phyloP scores from a whole-genome alignment of 495 filamentous ascomycete species.

The Hyaloscypha bicolor region DNA sequence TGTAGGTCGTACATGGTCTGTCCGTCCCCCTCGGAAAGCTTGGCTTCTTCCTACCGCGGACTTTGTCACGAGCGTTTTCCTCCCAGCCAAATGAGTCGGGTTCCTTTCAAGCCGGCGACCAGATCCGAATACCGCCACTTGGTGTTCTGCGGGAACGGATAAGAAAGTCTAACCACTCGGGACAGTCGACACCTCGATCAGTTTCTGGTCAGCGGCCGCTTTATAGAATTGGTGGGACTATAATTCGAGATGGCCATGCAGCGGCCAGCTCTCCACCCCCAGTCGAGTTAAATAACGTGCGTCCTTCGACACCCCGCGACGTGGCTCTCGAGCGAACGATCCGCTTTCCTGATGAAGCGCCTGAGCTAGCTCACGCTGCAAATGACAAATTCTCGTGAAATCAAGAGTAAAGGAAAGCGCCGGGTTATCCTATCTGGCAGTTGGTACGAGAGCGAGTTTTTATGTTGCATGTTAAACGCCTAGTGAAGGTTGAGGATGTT shows the following conservation, averaged over 20 bases:
- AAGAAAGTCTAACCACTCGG: slow-evolving; percentile 10
- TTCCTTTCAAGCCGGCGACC: slow-evolving; percentile 20
- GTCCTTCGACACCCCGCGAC: slow-evolving; percentile 18
- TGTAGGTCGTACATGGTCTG: slow-evolving; percentile 80
- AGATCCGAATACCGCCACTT: neutral
- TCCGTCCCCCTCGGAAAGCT: slow-evolving; percentile 84
- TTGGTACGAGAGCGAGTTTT: neutral
- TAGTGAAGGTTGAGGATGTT: neutral
- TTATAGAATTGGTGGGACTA: slow-evolving; percentile 54
- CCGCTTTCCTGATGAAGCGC: slow-evolving; percentile 46
- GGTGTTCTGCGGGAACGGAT: slow-evolving; percentile 25
- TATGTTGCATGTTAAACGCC: neutral
- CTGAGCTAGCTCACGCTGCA: neutral
- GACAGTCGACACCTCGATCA: slow-evolving; percentile 14
- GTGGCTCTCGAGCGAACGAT: slow-evolving; percentile 37
- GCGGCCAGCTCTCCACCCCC: neutral
- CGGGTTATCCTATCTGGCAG: neutral
- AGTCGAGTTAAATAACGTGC: neutral
- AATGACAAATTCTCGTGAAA: neutral
- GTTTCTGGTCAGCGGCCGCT: slow-evolving; percentile 35
- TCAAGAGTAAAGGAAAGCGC: neutral
- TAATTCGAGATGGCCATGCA: slow-evolving; percentile 36
- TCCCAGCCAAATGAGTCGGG: slow-evolving; percentile 37
- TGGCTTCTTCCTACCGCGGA: slow-evolving; percentile 76
- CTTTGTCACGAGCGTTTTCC: slow-evolving; percentile 57